Conservation (phyloP, 1,284 basidiomycete species). For the Malassezia obtusa region DNA sequence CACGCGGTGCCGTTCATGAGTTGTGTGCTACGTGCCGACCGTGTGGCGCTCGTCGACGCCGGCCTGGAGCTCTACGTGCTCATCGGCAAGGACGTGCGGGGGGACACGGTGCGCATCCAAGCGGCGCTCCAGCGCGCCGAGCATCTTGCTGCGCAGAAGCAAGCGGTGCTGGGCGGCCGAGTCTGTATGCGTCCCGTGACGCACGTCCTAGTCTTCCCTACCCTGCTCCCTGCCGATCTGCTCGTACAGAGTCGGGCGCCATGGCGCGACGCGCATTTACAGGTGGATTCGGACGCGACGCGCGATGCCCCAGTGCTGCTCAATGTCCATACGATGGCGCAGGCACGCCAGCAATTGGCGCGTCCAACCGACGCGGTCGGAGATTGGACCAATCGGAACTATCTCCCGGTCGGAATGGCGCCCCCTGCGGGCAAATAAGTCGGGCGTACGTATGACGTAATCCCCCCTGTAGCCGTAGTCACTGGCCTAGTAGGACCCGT, state of each 20-base stretch:
- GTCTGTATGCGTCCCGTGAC: conserved; percentile 19
- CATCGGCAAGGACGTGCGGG: conserved; percentile 28
- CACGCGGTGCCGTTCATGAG: conserved; percentile 9
- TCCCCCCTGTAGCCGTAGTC: not conserved
- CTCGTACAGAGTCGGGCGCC: conserved; percentile 23
- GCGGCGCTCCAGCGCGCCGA: conserved; percentile 25
- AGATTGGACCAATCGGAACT: conserved; percentile 2
- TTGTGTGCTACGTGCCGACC: conserved; percentile 14
- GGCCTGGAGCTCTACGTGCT: conserved; percentile 31
- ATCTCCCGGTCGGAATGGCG: conserved; percentile 1
- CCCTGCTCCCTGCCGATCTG: conserved; percentile 26
- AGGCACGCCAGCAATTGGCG: conserved; percentile 6
- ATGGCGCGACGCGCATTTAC: conserved; percentile 16
- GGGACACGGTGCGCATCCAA: conserved; percentile 16
- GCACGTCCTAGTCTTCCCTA: conserved; percentile 35
- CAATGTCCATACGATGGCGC: conserved; percentile 2
- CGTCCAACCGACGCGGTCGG: no score
- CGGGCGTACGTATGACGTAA: not conserved
- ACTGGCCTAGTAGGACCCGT: not conserved
- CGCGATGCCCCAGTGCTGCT: conserved; percentile 1
- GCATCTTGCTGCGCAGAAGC: conserved; percentile 14
- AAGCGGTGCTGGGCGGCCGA: conserved; percentile 2
- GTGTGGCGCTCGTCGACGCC: conserved; percentile 26
- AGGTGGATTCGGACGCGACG: not conserved
- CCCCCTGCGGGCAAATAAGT: not conserved